Evolutionary conservation across 2,329 filamentous ascomycete genomes (phyloP).

Genomic region (Ophiostoma pallidulum): DNA sequence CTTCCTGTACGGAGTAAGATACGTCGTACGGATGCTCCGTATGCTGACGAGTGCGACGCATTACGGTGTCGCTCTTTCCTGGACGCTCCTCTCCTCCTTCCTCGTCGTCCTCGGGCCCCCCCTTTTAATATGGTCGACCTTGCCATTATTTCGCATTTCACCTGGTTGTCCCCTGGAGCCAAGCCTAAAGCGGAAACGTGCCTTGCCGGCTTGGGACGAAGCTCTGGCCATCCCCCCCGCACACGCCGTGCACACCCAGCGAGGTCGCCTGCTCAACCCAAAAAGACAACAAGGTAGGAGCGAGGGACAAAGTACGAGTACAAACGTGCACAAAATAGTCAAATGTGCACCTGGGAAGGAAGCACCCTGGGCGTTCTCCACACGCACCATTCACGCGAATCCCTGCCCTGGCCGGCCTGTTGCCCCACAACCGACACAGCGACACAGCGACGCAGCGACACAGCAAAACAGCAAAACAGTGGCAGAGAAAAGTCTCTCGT

Average conservation of each 20-base stretch:
- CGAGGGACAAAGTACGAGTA: not conserved
- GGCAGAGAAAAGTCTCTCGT: too few relatives aligned
- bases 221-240: slow-evolving; percentile 2
- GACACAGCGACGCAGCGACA: too few relatives aligned
- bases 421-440: too few relatives aligned
- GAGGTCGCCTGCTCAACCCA: slow-evolving; percentile 15
- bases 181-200: slow-evolving; percentile 6
- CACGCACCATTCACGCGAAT: slow-evolving; percentile 1
- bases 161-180: slow-evolving; percentile 11
- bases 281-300: slow-evolving; percentile 8
- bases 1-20: too few relatives aligned
- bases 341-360: not conserved
- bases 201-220: slow-evolving; percentile 7
- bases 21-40: too few relatives aligned
- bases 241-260: not conserved
- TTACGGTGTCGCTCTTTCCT: too few relatives aligned
- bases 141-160: not conserved
- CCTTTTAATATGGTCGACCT: not conserved
- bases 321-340: not conserved
- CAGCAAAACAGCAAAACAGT: too few relatives aligned
- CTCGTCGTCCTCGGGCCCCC: not conserved
- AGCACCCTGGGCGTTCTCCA: not conserved
- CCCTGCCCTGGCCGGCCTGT: too few relatives aligned
- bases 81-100: not conserved
- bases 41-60: too few relatives aligned